Base-by-base conservation (phyloP, 371 early-diverging fungal species). In the Syncephalastrum contaminatum region DNA sequence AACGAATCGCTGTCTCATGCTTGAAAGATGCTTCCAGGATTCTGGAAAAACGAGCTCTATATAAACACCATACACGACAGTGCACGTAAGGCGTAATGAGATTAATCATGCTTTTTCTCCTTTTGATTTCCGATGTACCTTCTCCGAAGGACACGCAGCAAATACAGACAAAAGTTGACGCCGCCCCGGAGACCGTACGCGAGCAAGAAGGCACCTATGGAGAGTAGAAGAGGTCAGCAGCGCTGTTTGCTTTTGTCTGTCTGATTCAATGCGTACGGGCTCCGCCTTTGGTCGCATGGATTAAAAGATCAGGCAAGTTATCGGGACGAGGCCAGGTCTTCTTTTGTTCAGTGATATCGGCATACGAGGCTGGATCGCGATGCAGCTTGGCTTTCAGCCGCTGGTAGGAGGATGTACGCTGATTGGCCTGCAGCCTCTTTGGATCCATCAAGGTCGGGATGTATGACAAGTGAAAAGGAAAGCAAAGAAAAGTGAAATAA, bases 1-100 rank as follows among this genome's bases (percentile, higher is more conserved):
- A 89, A 18, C 90, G 86, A 30, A 82, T 8, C 24, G 77, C 70
- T 44, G 80, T 83, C 15, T 63, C 64, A 39, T 81, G 80, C 48
- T 67, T 72, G 50, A 83, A 81, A 0, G 83, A 77, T 7, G 73
- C 75, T 49, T 64, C 60, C 18, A 81, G 49, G 18, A 77, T 70
- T 30, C 58, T 43, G 4, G 58, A 54, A 22, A 81, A 55, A 2
- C 77, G 63, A n/a, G 70, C 80, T 63, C 84, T 82, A 50, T 47
- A 20, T 58, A 54, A 47, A 36, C 12, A 10, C 12, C 36, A 36
- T 47, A 27, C 22, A 18, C 6, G 19, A 13, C 16, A 51, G n/a
- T 19, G 42, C 18, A 14, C n/a, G 44, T 19, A 18, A 41, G 21
- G 44, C 20, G 18, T 27, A 57, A 18, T 25, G 12, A 30, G 24